phyloP scores from a whole-genome alignment of 139 green algal genomes.

The Tetratostichococcus sp. region DNA sequence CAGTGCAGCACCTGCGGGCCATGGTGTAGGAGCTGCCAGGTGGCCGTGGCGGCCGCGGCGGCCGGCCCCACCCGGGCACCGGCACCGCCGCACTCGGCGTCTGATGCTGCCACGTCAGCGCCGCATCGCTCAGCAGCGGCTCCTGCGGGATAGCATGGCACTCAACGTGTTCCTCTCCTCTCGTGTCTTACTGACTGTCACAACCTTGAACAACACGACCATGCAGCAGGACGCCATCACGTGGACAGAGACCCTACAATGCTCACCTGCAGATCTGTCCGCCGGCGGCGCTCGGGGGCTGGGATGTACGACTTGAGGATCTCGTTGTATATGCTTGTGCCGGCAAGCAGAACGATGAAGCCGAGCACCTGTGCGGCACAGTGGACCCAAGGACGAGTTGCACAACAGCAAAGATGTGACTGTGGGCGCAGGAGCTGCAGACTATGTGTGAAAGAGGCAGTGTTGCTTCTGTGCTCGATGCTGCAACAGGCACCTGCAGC shows the following conservation, averaged over 20 bases:
- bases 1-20: not conserved
- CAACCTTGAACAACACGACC: too few relatives aligned
- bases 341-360: conserved; percentile 70
- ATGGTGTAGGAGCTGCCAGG: not conserved
- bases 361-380: conserved; percentile 55
- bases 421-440: too few relatives aligned
- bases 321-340: conserved; percentile 78
- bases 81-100: not conserved
- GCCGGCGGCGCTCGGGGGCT: not conserved
- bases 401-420: too few relatives aligned
- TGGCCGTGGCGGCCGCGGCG: too few relatives aligned
- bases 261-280: not conserved
- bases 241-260: too few relatives aligned
- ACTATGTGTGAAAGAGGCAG: too few relatives aligned
- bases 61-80: not conserved
- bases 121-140: not conserved
- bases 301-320: conserved; percentile 34
- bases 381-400: not conserved
- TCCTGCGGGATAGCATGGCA: not conserved
- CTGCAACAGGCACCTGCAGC: conserved; percentile 45
- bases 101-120: not conserved
- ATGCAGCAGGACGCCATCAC: too few relatives aligned
- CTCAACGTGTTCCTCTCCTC: not conserved
- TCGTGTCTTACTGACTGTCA: too few relatives aligned
- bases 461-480: too few relatives aligned